phyloP scores from a whole-genome alignment of 768 basidiomycete species.

The Phylloporus scabripes region DNA sequence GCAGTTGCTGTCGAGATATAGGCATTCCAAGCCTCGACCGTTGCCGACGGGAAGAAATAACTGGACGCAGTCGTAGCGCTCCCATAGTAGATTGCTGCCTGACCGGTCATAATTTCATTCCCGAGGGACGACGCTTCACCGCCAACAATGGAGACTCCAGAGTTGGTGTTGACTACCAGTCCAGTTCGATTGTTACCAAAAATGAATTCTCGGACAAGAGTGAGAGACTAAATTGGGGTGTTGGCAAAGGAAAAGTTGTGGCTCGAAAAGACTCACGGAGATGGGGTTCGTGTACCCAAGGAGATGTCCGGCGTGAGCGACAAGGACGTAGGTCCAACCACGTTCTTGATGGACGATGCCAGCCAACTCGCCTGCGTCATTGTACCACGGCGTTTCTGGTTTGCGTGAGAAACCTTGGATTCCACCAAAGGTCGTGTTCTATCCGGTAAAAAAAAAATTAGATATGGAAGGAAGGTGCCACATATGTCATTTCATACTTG shows the following conservation, averaged over 20 bases:
- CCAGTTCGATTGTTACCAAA: conserved; percentile 61
- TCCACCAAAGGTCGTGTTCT: conserved; percentile 81
- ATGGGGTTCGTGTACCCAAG: conserved; percentile 30
- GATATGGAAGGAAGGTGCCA: not conserved
- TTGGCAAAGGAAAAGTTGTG: not conserved
- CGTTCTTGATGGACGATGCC: conserved; percentile 74
- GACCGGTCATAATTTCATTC: conserved; percentile 46
- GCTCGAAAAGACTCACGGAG: conserved; percentile 33
- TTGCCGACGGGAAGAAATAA: conserved; percentile 50
- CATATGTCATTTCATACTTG: conserved; percentile 33
- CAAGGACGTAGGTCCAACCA: conserved; percentile 44
- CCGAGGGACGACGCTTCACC: conserved; percentile 47
- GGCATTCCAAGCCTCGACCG: conserved; percentile 50
- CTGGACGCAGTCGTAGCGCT: conserved; percentile 42
- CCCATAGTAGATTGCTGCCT: conserved; percentile 52
- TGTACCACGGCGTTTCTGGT: conserved; percentile 62
- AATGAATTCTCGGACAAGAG: conserved; percentile 60
- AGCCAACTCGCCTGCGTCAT: conserved; percentile 49
- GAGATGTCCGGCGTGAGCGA: conserved; percentile 36
- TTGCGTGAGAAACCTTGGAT: conserved; percentile 66
- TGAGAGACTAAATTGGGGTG: conserved; percentile 41
- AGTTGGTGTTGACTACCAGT: conserved; percentile 36
- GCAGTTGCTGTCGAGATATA: conserved; percentile 43
- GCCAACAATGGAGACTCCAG: conserved; percentile 34
- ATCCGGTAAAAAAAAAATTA: not conserved